A percentile compares a stretch with the other conserved stretches of the same genome.
phyloP scores from a whole-genome alignment of 192 early-diverging fungal genomes.

The Gigaspora rosea region DNA sequence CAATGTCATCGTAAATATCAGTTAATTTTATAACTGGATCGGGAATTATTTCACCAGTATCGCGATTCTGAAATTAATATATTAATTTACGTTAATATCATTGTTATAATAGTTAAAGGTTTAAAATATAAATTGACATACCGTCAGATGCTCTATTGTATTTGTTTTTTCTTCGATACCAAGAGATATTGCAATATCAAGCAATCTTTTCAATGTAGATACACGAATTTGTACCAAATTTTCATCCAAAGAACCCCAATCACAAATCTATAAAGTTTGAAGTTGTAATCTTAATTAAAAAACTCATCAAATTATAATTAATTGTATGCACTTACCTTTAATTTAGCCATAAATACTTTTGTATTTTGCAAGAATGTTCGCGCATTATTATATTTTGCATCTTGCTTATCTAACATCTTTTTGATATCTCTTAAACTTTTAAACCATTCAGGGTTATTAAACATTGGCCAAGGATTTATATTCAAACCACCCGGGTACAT shows the following conservation, averaged over 20 bases:
- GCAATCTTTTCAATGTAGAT: neutral
- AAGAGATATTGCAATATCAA: neutral
- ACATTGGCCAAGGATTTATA: conserved; percentile 33
- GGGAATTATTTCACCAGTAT: neutral
- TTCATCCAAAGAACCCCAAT: conserved; percentile 25
- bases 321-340: neutral
- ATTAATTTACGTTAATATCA: neutral
- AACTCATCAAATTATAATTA: neutral
- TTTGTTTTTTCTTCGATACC: conserved; percentile 14
- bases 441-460: conserved; percentile 19
- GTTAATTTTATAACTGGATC: neutral
- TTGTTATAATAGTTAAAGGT: neutral
- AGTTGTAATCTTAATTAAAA: neutral
- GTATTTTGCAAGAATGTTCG: neutral
- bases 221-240: conserved; percentile 16
- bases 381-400: neutral
- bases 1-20: neutral
- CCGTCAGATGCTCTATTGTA: neutral
- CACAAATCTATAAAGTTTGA: conserved; percentile 14
- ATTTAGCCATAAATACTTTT: conserved; percentile 19
- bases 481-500: conserved; percentile 9
- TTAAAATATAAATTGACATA: neutral
- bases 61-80: neutral
- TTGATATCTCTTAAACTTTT: neutral
- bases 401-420: neutral